Base-by-base conservation (phyloP, 768 basidiomycete genomes). In the Serendipita vermifera region DNA sequence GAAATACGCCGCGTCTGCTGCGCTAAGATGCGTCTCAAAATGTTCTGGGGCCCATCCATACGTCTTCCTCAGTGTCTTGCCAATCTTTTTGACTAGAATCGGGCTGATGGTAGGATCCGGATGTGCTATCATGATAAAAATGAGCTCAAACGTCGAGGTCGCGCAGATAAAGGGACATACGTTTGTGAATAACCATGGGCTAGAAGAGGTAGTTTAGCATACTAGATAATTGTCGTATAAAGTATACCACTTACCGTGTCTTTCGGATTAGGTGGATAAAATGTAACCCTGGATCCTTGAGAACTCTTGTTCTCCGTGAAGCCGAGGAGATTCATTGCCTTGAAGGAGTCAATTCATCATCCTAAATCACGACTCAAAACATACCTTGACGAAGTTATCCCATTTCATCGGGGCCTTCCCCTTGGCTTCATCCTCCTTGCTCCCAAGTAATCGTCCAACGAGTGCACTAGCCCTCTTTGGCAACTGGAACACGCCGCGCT, bases 281-380 rank as follows among this genome's bases (percentile, higher is more conserved):
- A 89, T 33, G 85, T 77, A 33, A 89, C 87, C 65, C 84, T 85
- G 7, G 85, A 87, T 2, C 87, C 87, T 17, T 86, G 85, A 2
- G 85, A 85, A 58, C 79, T 79, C 3, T 82, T 82, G 63, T 81
- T 80, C 61, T 81, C 82, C 2, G 69, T 68, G 66, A 89, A 89
- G 33, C 86, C 86, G 78, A 89, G 80, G 43, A 83, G 83, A 33
- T 72, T 69, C 85, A 89, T 85, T 33, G 85, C 68, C 86, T 87
- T 61, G 1, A 6, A 39, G 32, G 56, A 36, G 3, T 17, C n/a
- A n/a, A 29, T 46, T 26, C 57, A 35, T 55, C 36, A 6, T 56
- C 41, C 29, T 33, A 55, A 29, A 27, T 57, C 58, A 29, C 55
- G 6, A 35, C 33, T 27, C 35, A 31, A 33, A 24, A 1, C 69